Evolutionary conservation across 306 rosid species (phyloP).

Genomic region (Biancaea sappan): DNA sequence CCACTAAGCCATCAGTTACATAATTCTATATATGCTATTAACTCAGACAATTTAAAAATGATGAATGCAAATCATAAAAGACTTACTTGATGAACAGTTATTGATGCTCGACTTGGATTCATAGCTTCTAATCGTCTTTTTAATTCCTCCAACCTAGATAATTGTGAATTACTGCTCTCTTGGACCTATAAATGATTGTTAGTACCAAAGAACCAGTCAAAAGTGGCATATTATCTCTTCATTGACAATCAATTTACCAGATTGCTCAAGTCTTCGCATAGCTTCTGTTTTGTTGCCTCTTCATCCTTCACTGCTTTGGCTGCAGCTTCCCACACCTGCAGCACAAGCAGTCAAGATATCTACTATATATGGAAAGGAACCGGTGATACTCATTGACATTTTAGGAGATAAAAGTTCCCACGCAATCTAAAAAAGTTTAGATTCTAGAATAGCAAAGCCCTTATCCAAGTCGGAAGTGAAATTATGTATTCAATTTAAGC

Average conservation of each 20-base stretch:
- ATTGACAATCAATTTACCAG: constrained; percentile 57
- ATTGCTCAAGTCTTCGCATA: constrained; percentile 82
- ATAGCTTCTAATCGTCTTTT: constrained; percentile 88
- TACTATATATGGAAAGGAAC: constrained; percentile 2
- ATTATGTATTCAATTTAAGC: background rate
- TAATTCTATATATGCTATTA: background rate
- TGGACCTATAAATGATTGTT: constrained; percentile 61
- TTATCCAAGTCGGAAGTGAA: background rate
- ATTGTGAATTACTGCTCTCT: constrained; percentile 83
- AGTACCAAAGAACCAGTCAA: constrained; percentile 40
- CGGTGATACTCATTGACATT: background rate
- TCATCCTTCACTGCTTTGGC: constrained; percentile 68
- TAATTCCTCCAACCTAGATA: constrained; percentile 81
- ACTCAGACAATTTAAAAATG: background rate
- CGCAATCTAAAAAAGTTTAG: background rate
- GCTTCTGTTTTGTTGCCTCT: constrained; percentile 78
- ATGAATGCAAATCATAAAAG: background rate
- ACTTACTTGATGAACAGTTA: constrained; percentile 56
- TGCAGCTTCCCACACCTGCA: constrained; percentile 81
- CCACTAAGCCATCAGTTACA: constrained; percentile 1
- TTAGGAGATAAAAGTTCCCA: background rate
- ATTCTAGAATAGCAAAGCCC: background rate
- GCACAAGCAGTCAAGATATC: constrained; percentile 25
- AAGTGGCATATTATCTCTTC: constrained; percentile 28
- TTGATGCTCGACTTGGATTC: constrained; percentile 66